These are phyloP conservation scores for Zizania latifolia DNA, from an alignment of 176 grass and related monocot species.

Conservation along the genomic window DNA sequence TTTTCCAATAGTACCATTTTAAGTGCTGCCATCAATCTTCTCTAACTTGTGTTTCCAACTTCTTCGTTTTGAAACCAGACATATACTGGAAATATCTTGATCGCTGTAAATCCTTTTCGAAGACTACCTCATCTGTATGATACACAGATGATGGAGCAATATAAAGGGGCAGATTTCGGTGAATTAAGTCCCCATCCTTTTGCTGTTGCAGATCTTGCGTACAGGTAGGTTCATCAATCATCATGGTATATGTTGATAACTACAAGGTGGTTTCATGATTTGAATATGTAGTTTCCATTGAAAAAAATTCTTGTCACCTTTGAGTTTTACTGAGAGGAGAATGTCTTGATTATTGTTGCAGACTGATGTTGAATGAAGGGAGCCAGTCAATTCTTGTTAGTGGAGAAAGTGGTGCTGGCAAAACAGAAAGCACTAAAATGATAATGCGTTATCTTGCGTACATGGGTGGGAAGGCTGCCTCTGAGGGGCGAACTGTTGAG, in stretches of 20 bases:
- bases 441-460: constrained; percentile 97
- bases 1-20: background rate
- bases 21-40: constrained; percentile 6
- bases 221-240: constrained; percentile 84
- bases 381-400: constrained; percentile 90
- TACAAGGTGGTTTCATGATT: background rate
- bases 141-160: constrained; percentile 97
- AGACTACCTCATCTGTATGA: constrained; percentile 95
- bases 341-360: constrained; percentile 26
- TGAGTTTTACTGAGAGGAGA: constrained; percentile 15
- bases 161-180: constrained; percentile 90
- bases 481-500: constrained; percentile 74
- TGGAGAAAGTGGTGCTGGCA: constrained; percentile 96
- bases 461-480: constrained; percentile 78
- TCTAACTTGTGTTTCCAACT: constrained; percentile 1
- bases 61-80: constrained; percentile 53
- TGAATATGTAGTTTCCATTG: constrained; percentile 7
- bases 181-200: constrained; percentile 97
- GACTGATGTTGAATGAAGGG: constrained; percentile 74
- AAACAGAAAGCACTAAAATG: constrained; percentile 99
- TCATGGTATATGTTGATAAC: constrained; percentile 28
- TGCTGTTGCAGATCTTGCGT: constrained; percentile 93
- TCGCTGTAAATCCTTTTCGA: constrained; percentile 96
- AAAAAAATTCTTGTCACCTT: constrained; percentile 6
- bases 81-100: constrained; percentile 94